Evolutionary conservation across 306 rosid species (phyloP).

Genomic region (Cicer cuneatum): DNA sequence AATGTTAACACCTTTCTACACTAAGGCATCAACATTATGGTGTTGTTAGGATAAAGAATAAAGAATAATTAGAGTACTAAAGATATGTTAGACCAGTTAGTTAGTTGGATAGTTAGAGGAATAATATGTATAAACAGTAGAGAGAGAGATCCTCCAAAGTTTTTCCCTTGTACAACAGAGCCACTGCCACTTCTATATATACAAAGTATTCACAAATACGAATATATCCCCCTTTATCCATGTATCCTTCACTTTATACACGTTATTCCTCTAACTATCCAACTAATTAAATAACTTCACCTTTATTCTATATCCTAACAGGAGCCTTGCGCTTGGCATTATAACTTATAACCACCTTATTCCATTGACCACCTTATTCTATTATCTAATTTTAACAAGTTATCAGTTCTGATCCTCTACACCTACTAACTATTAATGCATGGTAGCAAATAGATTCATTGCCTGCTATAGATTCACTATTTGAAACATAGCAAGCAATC

Average conservation of each 20-base stretch:
- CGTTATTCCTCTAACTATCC: background rate
- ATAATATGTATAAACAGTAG: too few relatives aligned
- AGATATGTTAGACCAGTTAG: too few relatives aligned
- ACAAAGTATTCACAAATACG: too few relatives aligned
- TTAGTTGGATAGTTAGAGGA: too few relatives aligned
- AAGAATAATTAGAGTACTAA: too few relatives aligned
- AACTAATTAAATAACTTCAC: background rate
- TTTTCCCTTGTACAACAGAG: too few relatives aligned
- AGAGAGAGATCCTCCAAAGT: too few relatives aligned
- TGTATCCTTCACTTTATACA: too few relatives aligned
- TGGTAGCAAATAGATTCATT: slow-evolving; percentile 6
- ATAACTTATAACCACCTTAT: slow-evolving; percentile 16
- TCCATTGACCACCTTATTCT: background rate
- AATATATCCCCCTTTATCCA: too few relatives aligned
- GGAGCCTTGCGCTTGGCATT: background rate
- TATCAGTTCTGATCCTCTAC: background rate
- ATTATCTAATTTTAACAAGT: slow-evolving; percentile 22
- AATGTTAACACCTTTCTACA: background rate
- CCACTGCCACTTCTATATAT: too few relatives aligned
- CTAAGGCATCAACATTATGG: slow-evolving; percentile 7
- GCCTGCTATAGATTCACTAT: background rate
- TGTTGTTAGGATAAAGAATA: too few relatives aligned
- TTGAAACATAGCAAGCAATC: slow-evolving; percentile 18
- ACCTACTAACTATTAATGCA: slow-evolving; percentile 23
- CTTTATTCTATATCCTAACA: background rate